Base-by-base conservation (phyloP, 176 grass and related monocot species). In the Oryza coarctata region DNA sequence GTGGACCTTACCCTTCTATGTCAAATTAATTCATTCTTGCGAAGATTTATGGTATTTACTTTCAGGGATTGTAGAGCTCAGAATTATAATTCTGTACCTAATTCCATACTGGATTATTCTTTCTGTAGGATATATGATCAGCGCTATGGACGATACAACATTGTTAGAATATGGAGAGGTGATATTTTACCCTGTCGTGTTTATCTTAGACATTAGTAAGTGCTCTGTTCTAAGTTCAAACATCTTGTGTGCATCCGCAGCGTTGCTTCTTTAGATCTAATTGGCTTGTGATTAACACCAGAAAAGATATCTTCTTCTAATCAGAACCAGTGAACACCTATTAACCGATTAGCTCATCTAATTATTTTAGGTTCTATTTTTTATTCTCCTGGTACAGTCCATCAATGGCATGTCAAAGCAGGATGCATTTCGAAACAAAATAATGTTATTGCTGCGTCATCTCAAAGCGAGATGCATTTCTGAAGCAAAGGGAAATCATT, bases 131-230 rank as follows among this genome's bases (percentile, higher is more conserved):
- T 90, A 81, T 95, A 86, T 85, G 50, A 93, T 44, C 84, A 95
- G 50, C 86, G 33, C 26, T 98, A 95, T 82, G 96, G 96, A 76
- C 80, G 87, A 33, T 95, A 88, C 73, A 90, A 85, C 74, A 95
- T 98, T 82, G 86, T 90, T 9, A 95, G 91, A 82, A 98, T 98
- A 90, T 98, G 92, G 92, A 84, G 93, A 69, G 90, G 95, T 71
- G 96, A 98, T 87, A 95, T 98, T 75, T 88, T 93, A 35, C 96
- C 93, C 63, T 95, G 93, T 55, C 96, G 89, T 18, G 29, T 90
- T 64, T 95, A 98, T 88, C 88, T 98, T 45, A 95, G 96, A 84
- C 96, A 98, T 79, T 98, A 93, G 96, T 98, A 84, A 87, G 71
- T 66, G 65, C 41, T 77, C 7, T 41, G 1, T 11, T 74, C 47